Base-by-base conservation (phyloP, 768 basidiomycete genomes). In the Sporobolomyces phaffii region DNA sequence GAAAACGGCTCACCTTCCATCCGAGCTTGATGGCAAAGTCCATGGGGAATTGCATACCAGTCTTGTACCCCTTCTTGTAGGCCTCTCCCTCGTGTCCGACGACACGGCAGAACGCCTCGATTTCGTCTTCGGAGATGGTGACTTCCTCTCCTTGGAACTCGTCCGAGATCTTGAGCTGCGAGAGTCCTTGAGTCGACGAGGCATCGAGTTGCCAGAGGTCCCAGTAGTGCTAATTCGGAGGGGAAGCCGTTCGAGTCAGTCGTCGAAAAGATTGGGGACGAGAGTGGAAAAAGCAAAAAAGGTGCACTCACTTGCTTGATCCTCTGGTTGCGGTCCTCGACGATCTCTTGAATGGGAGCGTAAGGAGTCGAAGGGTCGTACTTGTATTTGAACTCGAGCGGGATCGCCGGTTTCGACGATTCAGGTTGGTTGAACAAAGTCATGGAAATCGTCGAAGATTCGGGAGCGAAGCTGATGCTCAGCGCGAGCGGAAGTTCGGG, bases 1-100 rank as follows among this genome's bases (percentile, higher is more conserved):
- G 33, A 28, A 44, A 9, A 22, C n/a, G 57, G 79, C 87, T 66
- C 76, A 91, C 92, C 87, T 94, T 86, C 96, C 96, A 99, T 50
- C 94, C 93, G 44, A 92, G 87, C 56, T 98, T 94, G 75, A 99
- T 99, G 29, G 93, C 91, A 74, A 96, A 98, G 80, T 98, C 94
- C 90, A 99, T 94, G 0, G 96, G 96, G 2, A 94, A 91, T 74
- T 88, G 84, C 48, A 91, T 84, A 49, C 74, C 77, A 28, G 82
- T 81, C 52, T 82, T 86, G 62, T 91, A 83, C 5, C 82, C 84
- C 17, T 83, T 81, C 83, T 93, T 91, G 83, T 94, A 99, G 2
- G 84, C 83, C 76, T 91, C 94, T 34, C 85, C 87, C 75, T 93
- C 87, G 78, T 97, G 98, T 36, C 93, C 94, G 62, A 98, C 85